phyloP scores from a whole-genome alignment of 805 yeast genomes.

The Hanseniaspora meyeri region DNA sequence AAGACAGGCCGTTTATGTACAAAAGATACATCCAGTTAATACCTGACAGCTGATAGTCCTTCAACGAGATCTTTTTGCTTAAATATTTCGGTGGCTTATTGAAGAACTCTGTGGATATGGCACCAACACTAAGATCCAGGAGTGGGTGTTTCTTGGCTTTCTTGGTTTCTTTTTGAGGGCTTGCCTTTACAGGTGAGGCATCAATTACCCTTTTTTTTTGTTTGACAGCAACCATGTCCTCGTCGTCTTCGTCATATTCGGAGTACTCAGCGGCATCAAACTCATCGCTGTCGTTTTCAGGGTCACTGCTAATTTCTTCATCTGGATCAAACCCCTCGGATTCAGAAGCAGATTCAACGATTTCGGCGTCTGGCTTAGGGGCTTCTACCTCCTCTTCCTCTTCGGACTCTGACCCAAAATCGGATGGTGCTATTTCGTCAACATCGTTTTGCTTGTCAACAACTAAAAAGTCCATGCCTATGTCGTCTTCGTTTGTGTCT shows the following conservation, averaged over 20 bases:
- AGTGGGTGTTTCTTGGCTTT: constrained; percentile 13
- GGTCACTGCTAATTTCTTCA: constrained; percentile 23
- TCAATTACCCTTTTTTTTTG: constrained; percentile 19
- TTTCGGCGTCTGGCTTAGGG: neutral
- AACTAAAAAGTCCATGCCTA: constrained; percentile 22
- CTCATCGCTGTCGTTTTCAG: constrained; percentile 19
- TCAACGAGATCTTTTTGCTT: constrained; percentile 52
- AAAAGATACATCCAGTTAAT: constrained; percentile 80
- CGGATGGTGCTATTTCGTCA: constrained; percentile 7
- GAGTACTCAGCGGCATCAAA: constrained; percentile 23
- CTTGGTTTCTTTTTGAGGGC: constrained; percentile 5
- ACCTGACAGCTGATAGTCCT: constrained; percentile 93
- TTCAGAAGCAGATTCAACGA: neutral
- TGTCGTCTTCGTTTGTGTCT: constrained; percentile 37
- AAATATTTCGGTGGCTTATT: constrained; percentile 60
- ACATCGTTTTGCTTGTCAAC: constrained; percentile 18
- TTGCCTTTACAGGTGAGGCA: constrained; percentile 13
- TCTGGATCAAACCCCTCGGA: constrained; percentile 5
- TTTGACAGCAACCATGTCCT: constrained; percentile 23
- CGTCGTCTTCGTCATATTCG: constrained; percentile 24
- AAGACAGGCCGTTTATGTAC: constrained; percentile 66
- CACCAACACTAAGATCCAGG: constrained; percentile 11
- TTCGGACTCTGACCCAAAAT: constrained; percentile 16
- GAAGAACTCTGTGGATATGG: constrained; percentile 34
- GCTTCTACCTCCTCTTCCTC: constrained; percentile 15